These are phyloP conservation scores for Drechslera avenae DNA, from an alignment of 2,329 filamentous ascomycete species.

Conservation along the genomic window DNA sequence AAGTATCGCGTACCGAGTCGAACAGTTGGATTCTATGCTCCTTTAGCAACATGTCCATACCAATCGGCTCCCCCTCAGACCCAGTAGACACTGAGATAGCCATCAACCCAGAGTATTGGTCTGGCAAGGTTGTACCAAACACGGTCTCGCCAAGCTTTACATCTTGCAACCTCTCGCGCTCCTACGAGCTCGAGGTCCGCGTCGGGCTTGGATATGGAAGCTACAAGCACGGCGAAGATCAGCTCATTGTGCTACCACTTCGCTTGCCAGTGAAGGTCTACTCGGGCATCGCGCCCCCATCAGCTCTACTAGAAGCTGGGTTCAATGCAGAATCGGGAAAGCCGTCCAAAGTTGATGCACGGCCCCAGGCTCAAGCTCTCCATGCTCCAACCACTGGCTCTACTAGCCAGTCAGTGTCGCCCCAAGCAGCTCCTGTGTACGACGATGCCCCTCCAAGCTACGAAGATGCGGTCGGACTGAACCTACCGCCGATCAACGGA, in stretches of 20 bases:
- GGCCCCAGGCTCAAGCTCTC: constrained; percentile 22
- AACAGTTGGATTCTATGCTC: constrained; percentile 78
- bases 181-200: constrained; percentile 82
- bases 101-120: constrained; percentile 77
- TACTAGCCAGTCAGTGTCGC: constrained; percentile 26
- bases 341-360: constrained; percentile 18
- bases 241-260: constrained; percentile 78
- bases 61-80: constrained; percentile 64
- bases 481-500: constrained; percentile 74
- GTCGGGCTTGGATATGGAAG: constrained; percentile 78
- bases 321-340: constrained; percentile 35
- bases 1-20: constrained; percentile 70
- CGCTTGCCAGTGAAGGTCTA: constrained; percentile 80
- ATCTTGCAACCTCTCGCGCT: constrained; percentile 83
- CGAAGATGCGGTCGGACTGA: constrained; percentile 86
- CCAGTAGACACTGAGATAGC: constrained; percentile 69
- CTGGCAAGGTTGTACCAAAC: constrained; percentile 72
- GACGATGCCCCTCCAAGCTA: constrained; percentile 93
- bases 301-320: constrained; percentile 73
- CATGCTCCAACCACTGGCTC: constrained; percentile 34
- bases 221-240: constrained; percentile 61
- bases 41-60: constrained; percentile 71
- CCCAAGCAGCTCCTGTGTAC: constrained; percentile 50
- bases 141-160: constrained; percentile 85
- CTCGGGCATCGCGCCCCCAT: constrained; percentile 84